Base-by-base conservation (phyloP, 352 stramenopile species). In the Phytophthora aleatoria region DNA sequence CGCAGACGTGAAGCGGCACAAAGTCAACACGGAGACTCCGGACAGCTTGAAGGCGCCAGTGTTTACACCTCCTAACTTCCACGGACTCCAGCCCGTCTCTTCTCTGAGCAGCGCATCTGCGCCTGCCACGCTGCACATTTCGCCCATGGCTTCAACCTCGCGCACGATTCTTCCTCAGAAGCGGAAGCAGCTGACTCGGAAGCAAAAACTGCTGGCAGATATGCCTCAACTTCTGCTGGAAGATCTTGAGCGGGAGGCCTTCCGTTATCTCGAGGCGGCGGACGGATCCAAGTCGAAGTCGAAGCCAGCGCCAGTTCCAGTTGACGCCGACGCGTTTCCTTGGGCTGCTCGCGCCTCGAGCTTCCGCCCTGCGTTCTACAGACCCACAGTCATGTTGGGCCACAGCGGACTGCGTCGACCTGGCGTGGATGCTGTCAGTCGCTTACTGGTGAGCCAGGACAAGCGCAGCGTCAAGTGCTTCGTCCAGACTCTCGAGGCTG, bases 381-480 rank as follows among this genome's bases (percentile, higher is more conserved):
- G 71, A 33, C 72, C 77, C 3, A 82, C 63, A 1, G 72, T 83
- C 9, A 81, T 89, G 54, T 47, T 87, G 10, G 82, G 71, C 50
- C 69, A 80, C 44, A 76, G 74, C 26, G 57, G 69, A n/a, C 33
- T 72, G 44, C 71, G 65, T 71, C 59, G 69, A 10, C 68, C 66
- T 39, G 54, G 68, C 24, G 49, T 89, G 7, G 71, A 85, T 42
- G 64, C 57, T 11, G 55, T 88, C 11, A 89, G 71, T 38, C 77
- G 72, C 8, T 55, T 87, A 36, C 38, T 91, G 38, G 60, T 89
- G 10, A 83, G 68, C 48, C 79, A 91, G 54, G 76, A 89, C 70
- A 91, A 91, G 45, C 79, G 77, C 60, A 85, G 67, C 38, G 57
- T 88, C 57, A 87, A 83, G 67, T 89, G 79, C 39, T 91, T 79